These are phyloP conservation scores for Bodo saltans DNA, from an alignment of 78 protist species.

Conservation along the genomic window DNA sequence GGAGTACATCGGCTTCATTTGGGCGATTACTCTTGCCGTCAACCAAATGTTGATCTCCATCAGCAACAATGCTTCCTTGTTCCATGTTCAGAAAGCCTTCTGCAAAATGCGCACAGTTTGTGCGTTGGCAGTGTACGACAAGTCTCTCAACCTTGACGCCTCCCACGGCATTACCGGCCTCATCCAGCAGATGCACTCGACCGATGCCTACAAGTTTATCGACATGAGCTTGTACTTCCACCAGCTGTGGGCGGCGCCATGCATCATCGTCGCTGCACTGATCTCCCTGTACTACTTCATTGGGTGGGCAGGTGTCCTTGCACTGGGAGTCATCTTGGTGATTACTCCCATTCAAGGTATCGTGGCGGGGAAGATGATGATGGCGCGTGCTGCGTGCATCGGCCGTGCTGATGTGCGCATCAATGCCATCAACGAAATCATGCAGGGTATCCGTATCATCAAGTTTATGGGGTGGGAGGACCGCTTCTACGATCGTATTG, in stretches of 20 bases:
- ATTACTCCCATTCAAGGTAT: not conserved
- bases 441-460: slow-evolving; percentile 41
- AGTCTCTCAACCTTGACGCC: not conserved
- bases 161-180: not conserved
- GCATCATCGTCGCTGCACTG: not conserved
- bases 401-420: not conserved
- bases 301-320: slow-evolving; percentile 2
- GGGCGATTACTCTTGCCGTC: not conserved
- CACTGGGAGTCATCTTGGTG: not conserved
- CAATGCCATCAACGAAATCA: slow-evolving; percentile 47
- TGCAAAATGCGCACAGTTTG: not conserved
- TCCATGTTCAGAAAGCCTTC: not conserved
- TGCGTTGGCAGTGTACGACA: not conserved
- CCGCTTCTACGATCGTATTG: not conserved
- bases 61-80: not conserved
- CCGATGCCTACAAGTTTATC: not conserved
- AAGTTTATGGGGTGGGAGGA: slow-evolving; percentile 47
- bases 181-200: not conserved
- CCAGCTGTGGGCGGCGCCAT: slow-evolving; percentile 14
- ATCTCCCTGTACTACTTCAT: not conserved
- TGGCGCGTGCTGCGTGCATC: not conserved
- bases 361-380: not conserved
- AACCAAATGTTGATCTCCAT: not conserved
- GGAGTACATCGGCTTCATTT: not conserved
- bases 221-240: not conserved